Base-by-base conservation (phyloP, 192 early-diverging fungal genomes). In the Backusella mclennaniae region DNA sequence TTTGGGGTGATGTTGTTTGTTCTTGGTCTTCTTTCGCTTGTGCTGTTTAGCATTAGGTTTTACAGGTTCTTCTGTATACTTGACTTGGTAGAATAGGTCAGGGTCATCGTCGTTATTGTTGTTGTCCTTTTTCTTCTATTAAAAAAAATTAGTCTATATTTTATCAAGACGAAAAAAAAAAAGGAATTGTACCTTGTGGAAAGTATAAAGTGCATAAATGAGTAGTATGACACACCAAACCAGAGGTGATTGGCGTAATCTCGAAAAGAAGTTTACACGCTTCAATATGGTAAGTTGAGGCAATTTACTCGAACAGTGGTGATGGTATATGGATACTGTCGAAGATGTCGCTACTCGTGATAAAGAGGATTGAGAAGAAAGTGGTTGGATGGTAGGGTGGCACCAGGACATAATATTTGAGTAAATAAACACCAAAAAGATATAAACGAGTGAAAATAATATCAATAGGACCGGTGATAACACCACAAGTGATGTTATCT, bases 401-500 rank as follows among this genome's bases (percentile, higher is more conserved):
- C 56, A 63, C 56, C 56, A 41, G 9, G 68, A 69, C 38, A 39
- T 23, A 21, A 74, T 12, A 14, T 74, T 35, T 26, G 73, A 74
- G 26, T 63, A 74, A 63, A 74, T 38, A 38, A 56, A 74, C 6
- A 74, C 19, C 19, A 74, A 35, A 15, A 66, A 26, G 35, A 74
- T 74, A 23, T 23, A 39, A 26, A 74, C 33, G 53, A 56, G 73
- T 59, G 73, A 63, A 35, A 74, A 21, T 29, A 74, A 36, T 31
- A 74, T 52, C 21, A 74, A 56, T 5, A 73, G 9, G 12, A 74
- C 73, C 11, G 56, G 73, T 41, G 53, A 41, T 36, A 74, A 41
- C 12, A 74, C 73, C 35, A 74, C 56, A 41, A 74, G 52, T 9
- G 73, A 74, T 12, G 73, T 42, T 39, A 74, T 63, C 35, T 74